Base-by-base conservation (phyloP, 2,329 filamentous ascomycete species). In the Apiospora phragmitis region DNA sequence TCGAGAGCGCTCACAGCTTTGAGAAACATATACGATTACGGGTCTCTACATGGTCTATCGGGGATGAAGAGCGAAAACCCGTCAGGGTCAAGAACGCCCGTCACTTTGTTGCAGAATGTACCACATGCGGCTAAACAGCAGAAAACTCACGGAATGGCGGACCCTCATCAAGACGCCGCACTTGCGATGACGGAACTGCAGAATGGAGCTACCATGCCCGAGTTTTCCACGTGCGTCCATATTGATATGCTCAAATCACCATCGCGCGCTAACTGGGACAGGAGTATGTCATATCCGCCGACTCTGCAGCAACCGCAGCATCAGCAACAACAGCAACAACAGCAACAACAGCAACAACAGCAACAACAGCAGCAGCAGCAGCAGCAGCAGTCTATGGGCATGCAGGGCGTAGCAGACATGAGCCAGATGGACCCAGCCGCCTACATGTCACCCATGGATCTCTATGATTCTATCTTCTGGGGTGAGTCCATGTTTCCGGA, bases 381-480 rank as follows among this genome's bases (percentile, higher is more conserved):
- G 70, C 69, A 75, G 16, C 81, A 80, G 66, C 75, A 73, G 24
- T 72, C 68, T 38, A 35, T 77, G 16, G 74, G 76, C 21, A 78
- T 72, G 38, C 77, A 81, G 59, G 79, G 77, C 67, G 77, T 89
- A 43, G 79, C 86, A 8, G 85, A 85, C 65, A 79, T 89, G 67
- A 79, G 81, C 67, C 79, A 82, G 45, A 80, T 88, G 14, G 89
- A 91, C 71, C 87, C 88, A 21, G 83, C 86, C 3, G 82, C 88
- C 43, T 87, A 89, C 74, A 89, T 91, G 84, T 90, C 89, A 47
- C 90, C 90, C 0, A 89, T 92, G 88, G 90, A 92, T 72, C 80
- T 92, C 0, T 92, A 91, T 76, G 89, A 91, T 75, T 90, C 89
- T 4, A 92, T 92, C 65, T 91, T 91, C 81, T 91, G 89, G 85